Conservation (phyloP, 2,329 filamentous ascomycete genomes). For the Penicillium sp. region DNA sequence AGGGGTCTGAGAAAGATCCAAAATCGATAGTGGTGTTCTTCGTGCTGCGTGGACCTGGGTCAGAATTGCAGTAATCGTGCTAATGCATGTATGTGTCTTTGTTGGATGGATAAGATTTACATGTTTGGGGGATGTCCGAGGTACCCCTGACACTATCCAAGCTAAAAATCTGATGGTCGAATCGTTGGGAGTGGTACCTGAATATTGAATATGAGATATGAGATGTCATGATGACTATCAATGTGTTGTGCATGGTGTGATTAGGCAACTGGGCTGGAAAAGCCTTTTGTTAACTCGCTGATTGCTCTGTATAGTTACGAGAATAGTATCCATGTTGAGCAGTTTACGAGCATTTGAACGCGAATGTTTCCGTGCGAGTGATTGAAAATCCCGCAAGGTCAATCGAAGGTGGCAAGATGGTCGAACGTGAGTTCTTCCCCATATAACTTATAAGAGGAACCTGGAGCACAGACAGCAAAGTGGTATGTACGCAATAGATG, state of each 20-base stretch:
- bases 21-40: slow-evolving; percentile 16
- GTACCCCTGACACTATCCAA: background rate
- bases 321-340: background rate
- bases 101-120: slow-evolving; percentile 12
- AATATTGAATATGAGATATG: slow-evolving; percentile 10
- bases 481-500: slow-evolving; percentile 12
- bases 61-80: slow-evolving; percentile 7
- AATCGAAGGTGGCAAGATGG: slow-evolving; percentile 11
- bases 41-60: slow-evolving; percentile 12
- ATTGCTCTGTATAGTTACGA: background rate
- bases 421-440: slow-evolving; percentile 1
- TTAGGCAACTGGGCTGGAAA: background rate
- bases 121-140: slow-evolving; percentile 2
- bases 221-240: slow-evolving; percentile 2
- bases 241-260: background rate
- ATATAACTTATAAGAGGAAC: background rate
- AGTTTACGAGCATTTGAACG: slow-evolving; percentile 1
- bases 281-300: background rate
- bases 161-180: slow-evolving; percentile 8
- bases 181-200: slow-evolving; percentile 6
- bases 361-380: background rate
- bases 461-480: slow-evolving; percentile 3
- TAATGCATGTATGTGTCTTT: slow-evolving; percentile 12
- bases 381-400: background rate
- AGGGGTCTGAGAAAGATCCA: slow-evolving; percentile 17